phyloP scores from a whole-genome alignment of 2,329 filamentous ascomycete species.

The Exserohilum turcica region DNA sequence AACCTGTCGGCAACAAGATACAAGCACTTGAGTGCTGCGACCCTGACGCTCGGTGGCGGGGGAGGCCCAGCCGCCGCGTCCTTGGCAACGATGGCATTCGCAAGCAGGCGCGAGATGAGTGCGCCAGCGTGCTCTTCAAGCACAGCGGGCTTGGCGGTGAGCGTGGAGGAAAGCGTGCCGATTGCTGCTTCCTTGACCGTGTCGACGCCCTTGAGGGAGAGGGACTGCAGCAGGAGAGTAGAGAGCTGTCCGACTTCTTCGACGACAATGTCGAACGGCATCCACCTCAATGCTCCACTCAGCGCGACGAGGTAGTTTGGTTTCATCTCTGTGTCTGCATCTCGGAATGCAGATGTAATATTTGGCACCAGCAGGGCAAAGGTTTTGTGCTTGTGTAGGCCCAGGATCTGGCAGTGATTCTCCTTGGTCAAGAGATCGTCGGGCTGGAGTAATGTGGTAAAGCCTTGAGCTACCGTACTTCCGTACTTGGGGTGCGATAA shows the following conservation, averaged over 20 bases:
- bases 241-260: conserved; percentile 63
- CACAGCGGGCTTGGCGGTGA: conserved; percentile 60
- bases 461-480: conserved; percentile 60
- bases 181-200: conserved; percentile 65
- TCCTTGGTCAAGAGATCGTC: conserved; percentile 65
- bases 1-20: conserved; percentile 55
- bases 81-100: conserved; percentile 42
- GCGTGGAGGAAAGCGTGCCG: conserved; percentile 62
- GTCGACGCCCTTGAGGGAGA: conserved; percentile 60
- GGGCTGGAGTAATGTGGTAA: conserved; percentile 63
- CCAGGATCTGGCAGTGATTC: conserved; percentile 66
- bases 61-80: conserved; percentile 11
- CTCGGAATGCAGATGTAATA: conserved; percentile 60
- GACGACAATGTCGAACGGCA: conserved; percentile 64
- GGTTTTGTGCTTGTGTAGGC: conserved; percentile 67
- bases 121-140: conserved; percentile 63
- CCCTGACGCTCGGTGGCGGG: conserved; percentile 51
- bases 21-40: conserved; percentile 56
- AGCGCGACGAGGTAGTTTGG: conserved; percentile 67
- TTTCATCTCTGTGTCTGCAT: conserved; percentile 54
- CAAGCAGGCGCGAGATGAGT: conserved; percentile 61
- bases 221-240: conserved; percentile 65
- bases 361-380: conserved; percentile 65
- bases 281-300: conserved; percentile 64
- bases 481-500: conserved; percentile 58